These are phyloP conservation scores for Sherardia arvensis DNA, from an alignment of 257 asterid species.

Conservation along the genomic window DNA sequence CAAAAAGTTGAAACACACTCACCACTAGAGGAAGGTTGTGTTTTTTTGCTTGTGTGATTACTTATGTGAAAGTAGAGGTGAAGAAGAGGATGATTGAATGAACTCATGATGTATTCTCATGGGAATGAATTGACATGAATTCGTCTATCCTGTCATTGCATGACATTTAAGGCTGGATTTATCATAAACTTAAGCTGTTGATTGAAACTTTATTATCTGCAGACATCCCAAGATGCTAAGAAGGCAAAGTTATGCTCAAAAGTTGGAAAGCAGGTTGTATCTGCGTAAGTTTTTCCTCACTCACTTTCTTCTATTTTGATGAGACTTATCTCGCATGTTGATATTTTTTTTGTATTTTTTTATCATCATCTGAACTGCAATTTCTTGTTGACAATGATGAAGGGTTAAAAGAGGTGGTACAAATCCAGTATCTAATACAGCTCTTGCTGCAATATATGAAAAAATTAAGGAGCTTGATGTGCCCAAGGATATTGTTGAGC, in stretches of 20 bases:
- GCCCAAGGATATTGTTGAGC: constrained; percentile 77
- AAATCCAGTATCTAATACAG: constrained; percentile 59
- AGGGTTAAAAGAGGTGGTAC: constrained; percentile 91
- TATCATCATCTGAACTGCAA: background rate
- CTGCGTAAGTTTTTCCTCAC: constrained; percentile 60
- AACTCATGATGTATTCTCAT: background rate
- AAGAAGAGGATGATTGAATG: background rate
- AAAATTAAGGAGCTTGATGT: constrained; percentile 89
- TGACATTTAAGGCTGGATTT: background rate
- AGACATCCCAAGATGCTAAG: constrained; percentile 82
- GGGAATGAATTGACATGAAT: background rate
- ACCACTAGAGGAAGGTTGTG: background rate
- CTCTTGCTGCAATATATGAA: constrained; percentile 70
- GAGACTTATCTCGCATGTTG: background rate
- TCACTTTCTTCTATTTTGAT: background rate
- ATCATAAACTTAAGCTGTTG: constrained; percentile 10
- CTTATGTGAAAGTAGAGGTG: background rate
- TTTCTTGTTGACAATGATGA: constrained; percentile 15
- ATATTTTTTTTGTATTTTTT: background rate
- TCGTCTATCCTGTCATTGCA: background rate
- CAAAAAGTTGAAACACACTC: no score
- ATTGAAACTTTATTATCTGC: constrained; percentile 18
- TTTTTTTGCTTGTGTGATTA: background rate
- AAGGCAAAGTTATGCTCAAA: constrained; percentile 64
- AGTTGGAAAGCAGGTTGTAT: constrained; percentile 87